A percentile compares a stretch with the other conserved stretches of the same genome.
These are phyloP conservation scores for Thuidium tamariscinum DNA, from an alignment of 225 moss, liverwort and hornwort genomes.

Conservation along the genomic window DNA sequence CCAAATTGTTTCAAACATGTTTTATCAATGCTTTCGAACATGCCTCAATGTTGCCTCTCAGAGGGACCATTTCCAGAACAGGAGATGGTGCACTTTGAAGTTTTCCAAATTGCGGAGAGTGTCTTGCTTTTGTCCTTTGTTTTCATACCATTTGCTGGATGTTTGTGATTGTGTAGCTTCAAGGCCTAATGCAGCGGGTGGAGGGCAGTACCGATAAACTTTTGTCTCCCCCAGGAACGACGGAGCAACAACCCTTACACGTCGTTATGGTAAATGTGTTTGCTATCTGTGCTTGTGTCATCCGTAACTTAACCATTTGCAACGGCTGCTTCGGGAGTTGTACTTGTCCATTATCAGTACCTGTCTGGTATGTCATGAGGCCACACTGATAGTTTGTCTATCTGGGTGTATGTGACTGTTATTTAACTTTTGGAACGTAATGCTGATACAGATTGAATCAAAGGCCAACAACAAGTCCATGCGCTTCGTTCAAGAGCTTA, in stretches of 20 bases:
- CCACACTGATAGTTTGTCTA: neutral
- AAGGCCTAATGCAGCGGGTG: conserved; percentile 90
- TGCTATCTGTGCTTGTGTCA: neutral
- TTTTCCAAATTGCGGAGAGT: neutral
- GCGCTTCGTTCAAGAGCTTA: conserved; percentile 95
- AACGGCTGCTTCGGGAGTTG: neutral
- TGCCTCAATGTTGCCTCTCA: neutral
- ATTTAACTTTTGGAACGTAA: neutral
- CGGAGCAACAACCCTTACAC: conserved; percentile 95
- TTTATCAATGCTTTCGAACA: neutral
- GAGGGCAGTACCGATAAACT: conserved; percentile 61
- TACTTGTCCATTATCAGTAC: neutral
- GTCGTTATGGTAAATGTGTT: conserved; percentile 70
- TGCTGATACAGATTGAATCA: conserved; percentile 66
- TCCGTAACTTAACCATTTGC: neutral
- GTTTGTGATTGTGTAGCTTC: conserved; percentile 42
- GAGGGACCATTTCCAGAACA: neutral
- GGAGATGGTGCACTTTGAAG: neutral
- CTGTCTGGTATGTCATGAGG: neutral
- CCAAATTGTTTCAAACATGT: neutral
- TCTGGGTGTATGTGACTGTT: neutral
- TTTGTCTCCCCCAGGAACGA: conserved; percentile 74
- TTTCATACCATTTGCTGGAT: neutral
- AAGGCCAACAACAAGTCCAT: conserved; percentile 91
- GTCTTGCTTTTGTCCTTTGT: neutral